Evolutionary conservation across 2,329 filamentous ascomycete species (phyloP), one percentile per base, ranked within the genome.

Genomic region (Colletotrichum echinochloae): DNA sequence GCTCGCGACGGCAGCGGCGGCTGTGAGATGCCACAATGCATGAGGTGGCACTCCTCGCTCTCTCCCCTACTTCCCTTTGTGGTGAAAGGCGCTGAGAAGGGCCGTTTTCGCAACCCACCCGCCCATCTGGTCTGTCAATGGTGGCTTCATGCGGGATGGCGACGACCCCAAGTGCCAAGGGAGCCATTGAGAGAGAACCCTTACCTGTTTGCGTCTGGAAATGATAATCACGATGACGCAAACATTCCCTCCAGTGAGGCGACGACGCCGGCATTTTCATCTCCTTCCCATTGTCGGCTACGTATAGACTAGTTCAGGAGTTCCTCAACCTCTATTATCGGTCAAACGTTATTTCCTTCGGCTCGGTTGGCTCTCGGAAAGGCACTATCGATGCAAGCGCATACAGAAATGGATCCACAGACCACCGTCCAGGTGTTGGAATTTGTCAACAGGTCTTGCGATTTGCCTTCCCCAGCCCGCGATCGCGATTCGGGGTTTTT

Each of bases 111-210:
- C 44, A 37, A 18, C 23, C 28, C 11, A 52, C 28, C n/a, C 37
- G 35, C 12, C n/a, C 12, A 35, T 41, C n/a, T 59, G 44, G 54
- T 63, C 57, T 70, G 57, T 63, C 63, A 62, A 37, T n/a, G 1
- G 3, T 41, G 7, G 57, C 64, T 63, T 64, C 59, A 67, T 63
- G 44, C 51, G 52, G 64, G 51, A 54, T 52, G 57, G 57, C 59
- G 52, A 18, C 14, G 26, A 18, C 28, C 7, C n/a, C 20, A 11
- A 14, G 33, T n/a, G 14, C 20, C 20, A 14, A n/a, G 44, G n/a
- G 14, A 7, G 18, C 30, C 30, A 2, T 60, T 48, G 9, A n/a
- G n/a, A 61, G 44, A n/a, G 37, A 46, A 30, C 44, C 4, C 46
- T n/a, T 39, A 23, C 16, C 30, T 52, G 35, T 30, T 57, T 44